These are phyloP conservation scores for Phaeosphaeria sp. DNA, from an alignment of 2,329 filamentous ascomycete genomes.

Conservation along the genomic window DNA sequence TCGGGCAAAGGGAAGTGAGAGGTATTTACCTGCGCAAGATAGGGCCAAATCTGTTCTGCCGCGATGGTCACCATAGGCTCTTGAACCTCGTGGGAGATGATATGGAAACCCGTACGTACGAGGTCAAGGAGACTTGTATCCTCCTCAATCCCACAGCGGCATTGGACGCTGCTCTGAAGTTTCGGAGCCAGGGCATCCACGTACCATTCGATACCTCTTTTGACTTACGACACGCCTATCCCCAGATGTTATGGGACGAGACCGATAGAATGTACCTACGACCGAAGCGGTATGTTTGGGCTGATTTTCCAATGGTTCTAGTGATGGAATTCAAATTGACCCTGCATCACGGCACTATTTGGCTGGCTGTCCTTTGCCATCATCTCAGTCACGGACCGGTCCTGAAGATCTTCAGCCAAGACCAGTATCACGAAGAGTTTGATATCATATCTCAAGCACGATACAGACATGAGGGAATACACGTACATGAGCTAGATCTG, in stretches of 20 bases:
- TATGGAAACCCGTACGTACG: neutral
- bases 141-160: neutral
- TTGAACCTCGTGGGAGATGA: neutral
- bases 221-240: neutral
- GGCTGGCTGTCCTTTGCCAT: neutral
- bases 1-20: neutral
- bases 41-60: constrained; percentile 1
- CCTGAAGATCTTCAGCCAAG: neutral
- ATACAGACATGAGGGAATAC: constrained; percentile 1
- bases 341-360: neutral
- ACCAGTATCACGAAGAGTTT: constrained; percentile 1
- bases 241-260: neutral
- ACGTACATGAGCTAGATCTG: constrained; percentile 2
- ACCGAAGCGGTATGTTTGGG: constrained; percentile 2
- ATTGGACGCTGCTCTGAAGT: neutral
- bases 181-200: neutral
- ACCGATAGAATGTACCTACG: constrained; percentile 3
- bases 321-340: constrained; percentile 1
- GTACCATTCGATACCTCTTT: neutral
- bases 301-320: constrained; percentile 1
- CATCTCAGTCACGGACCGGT: neutral
- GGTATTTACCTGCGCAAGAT: constrained; percentile 3
- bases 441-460: constrained; percentile 1
- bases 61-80: neutral
- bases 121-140: constrained; percentile 1